Evolutionary conservation across 2,329 filamentous ascomycete species (phyloP).

Genomic region (Colletotrichum aenigma): DNA sequence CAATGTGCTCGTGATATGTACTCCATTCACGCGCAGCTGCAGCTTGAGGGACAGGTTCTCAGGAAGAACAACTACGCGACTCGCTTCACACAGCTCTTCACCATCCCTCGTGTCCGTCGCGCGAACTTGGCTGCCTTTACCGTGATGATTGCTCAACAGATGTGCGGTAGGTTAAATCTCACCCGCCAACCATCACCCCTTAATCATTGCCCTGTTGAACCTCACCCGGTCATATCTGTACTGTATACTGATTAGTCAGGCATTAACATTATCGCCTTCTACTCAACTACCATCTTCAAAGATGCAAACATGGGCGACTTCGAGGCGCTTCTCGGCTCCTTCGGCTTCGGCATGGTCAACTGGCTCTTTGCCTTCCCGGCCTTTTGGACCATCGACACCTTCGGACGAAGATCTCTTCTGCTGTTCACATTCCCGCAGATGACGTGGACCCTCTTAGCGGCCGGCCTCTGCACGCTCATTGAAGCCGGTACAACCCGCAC

Average conservation of each 20-base stretch:
- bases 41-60: constrained; percentile 59
- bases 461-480: constrained; percentile 60
- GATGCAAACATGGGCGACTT: constrained; percentile 60
- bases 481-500: constrained; percentile 30
- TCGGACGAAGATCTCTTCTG: constrained; percentile 57
- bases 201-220: neutral
- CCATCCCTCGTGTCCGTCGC: constrained; percentile 69
- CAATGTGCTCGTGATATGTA: constrained; percentile 67
- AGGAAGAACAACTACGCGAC: constrained; percentile 60
- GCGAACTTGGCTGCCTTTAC: constrained; percentile 78
- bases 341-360: constrained; percentile 60
- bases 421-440: constrained; percentile 64
- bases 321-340: constrained; percentile 54
- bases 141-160: constrained; percentile 81
- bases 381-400: constrained; percentile 55
- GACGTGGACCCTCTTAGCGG: constrained; percentile 62
- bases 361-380: constrained; percentile 64
- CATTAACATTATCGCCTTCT: constrained; percentile 79
- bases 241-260: constrained; percentile 26
- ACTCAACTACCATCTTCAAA: constrained; percentile 67
- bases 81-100: constrained; percentile 70
- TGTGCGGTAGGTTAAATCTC: constrained; percentile 51
- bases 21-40: constrained; percentile 68
- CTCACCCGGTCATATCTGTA: neutral
- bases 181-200: neutral